Evolutionary conservation across 1,284 basidiomycete genomes (phyloP).

Genomic region (Ustilago lituana): DNA sequence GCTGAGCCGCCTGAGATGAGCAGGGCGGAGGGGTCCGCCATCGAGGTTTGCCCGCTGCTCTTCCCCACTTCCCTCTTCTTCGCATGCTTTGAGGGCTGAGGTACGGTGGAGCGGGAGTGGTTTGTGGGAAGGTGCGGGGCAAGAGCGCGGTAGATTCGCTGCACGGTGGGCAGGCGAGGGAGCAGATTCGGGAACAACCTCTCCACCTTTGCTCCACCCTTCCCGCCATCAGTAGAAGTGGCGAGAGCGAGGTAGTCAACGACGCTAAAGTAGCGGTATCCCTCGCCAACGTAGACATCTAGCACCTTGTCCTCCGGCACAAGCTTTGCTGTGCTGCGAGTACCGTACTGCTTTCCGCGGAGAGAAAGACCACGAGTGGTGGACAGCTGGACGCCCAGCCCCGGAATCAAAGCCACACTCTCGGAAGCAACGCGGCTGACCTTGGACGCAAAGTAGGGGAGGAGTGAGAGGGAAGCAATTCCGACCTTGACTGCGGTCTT

Average conservation of each 20-base stretch:
- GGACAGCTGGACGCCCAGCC: constrained; percentile 54
- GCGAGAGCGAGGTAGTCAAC: constrained; percentile 54
- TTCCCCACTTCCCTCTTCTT: too few species aligned
- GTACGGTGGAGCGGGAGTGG: too few species aligned
- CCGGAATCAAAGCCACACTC: constrained; percentile 39
- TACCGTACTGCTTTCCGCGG: background rate
- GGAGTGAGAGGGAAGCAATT: constrained; percentile 1
- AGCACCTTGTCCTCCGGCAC: constrained; percentile 56
- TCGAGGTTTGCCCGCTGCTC: background rate
- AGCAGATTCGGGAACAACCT: constrained; percentile 34
- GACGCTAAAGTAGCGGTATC: constrained; percentile 48
- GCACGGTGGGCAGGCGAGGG: constrained; percentile 32
- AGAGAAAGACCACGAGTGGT: constrained; percentile 41
- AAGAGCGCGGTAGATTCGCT: constrained; percentile 35
- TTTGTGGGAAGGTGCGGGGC: constrained; percentile 19
- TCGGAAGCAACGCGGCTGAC: constrained; percentile 31
- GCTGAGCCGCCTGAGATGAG: constrained; percentile 67
- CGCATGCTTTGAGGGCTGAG: too few species aligned
- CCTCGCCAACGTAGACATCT: constrained; percentile 55
- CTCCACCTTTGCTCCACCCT: constrained; percentile 9
- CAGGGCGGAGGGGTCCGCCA: constrained; percentile 31
- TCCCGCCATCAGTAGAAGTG: background rate
- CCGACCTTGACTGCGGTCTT: background rate
- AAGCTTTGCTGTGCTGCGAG: constrained; percentile 7
- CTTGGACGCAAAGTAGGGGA: constrained; percentile 24